Conservation (phyloP, 139 green algal genomes). For the Chlamydomonas sp. region DNA sequence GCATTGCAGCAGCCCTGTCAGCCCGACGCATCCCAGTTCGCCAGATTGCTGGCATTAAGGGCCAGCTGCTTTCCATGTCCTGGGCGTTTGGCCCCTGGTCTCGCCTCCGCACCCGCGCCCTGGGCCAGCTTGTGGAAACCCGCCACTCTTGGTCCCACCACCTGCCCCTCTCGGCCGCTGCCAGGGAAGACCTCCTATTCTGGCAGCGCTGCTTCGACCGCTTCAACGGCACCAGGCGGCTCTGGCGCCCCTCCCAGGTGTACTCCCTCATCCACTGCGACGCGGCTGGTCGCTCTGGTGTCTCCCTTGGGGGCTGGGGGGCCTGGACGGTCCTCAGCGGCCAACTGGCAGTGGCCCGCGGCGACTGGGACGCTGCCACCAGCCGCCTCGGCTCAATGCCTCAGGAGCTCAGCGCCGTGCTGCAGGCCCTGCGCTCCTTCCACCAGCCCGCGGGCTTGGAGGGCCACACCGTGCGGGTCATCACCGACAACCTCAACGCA, state of each 20-base stretch:
- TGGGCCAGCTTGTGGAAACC: not conserved
- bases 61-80: not conserved
- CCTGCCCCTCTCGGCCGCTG: not conserved
- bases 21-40: not conserved
- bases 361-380: not conserved
- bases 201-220: constrained; percentile 15
- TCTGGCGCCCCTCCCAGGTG: not conserved
- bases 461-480: not conserved
- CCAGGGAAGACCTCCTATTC: not conserved
- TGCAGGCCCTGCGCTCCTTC: constrained; percentile 6
- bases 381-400: not conserved
- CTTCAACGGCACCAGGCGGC: not conserved
- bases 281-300: constrained; percentile 1
- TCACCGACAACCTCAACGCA: not conserved
- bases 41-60: not conserved
- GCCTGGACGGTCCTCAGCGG: constrained; percentile 15
- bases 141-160: not conserved
- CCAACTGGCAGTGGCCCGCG: not conserved
- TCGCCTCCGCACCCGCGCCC: not conserved
- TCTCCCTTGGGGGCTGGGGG: constrained; percentile 10
- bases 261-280: constrained; percentile 23
- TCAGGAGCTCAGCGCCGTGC: constrained; percentile 5
- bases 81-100: constrained; percentile 10
- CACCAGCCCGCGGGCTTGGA: not conserved
- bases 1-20: not conserved